Evolutionary conservation across 2,329 filamentous ascomycete species (phyloP), one percentile per base, ranked within the genome.

Genomic region (Clonostachys rosea): DNA sequence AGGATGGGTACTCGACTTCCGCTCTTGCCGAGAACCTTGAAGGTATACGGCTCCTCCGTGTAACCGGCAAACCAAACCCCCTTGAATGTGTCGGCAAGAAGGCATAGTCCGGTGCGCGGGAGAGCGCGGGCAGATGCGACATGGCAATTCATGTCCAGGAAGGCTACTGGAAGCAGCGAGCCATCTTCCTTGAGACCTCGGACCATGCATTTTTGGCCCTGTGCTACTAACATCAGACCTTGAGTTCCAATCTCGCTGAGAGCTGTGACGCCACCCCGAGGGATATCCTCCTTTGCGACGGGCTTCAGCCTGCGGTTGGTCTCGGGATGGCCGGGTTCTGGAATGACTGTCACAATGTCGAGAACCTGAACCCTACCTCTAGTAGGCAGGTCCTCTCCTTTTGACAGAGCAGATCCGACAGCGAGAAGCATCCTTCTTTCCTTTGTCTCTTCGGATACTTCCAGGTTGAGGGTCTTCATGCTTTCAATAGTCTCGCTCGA

Each of bases 151-250:
- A 96, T 95, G 60, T 99, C 94, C 76, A 99, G 87, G 61, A 99
- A 99, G 0, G 94, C 94, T 5, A 99, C 92, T 0, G 94, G 94
- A 1, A 97, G 75, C 45, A 97, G 78, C 2, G 88, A 91, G 1
- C 91, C 90, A 61, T 99, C 94, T 65, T 99, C 94, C 64, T 96
- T 96, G 4, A 99, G 76, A 39, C 94, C 94, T 49, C 94, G 80
- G 2, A 99, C 91, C 87, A 99, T 95, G 64, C 91, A 92, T 67
- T 99, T 99, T 60, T 96, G 91, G 1, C 94, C 94, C 62, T 99
- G 94, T 0, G 91, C 91, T 39, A 88, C 88, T 51, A 94, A 84
- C 76, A 95, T 83, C 55, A 92, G 90, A 2, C 88, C 94, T 66
- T 94, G 91, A 0, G 85, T 90, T 40, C 89, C 92, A 47, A 95